Conservation (phyloP, 73 alveolate genomes). For the Paramecium caudatum region DNA sequence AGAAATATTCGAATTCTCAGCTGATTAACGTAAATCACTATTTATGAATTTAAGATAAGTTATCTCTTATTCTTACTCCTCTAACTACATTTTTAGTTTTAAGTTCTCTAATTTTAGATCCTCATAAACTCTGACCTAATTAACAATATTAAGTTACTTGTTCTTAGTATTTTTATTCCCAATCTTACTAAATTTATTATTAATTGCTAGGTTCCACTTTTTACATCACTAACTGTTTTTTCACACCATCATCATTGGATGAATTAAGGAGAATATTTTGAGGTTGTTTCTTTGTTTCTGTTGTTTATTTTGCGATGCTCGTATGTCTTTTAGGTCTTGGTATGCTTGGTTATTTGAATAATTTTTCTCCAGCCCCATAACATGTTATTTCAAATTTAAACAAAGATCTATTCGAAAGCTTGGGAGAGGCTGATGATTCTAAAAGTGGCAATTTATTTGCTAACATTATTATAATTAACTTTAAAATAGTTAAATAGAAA, state of each 20-base stretch:
- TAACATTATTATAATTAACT: conserved; percentile 1
- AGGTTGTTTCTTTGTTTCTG: not conserved
- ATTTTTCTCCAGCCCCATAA: not conserved
- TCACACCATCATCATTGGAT: not conserved
- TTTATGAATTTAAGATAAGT: not conserved
- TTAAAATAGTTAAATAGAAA: too few species aligned
- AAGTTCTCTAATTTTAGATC: conserved; percentile 11
- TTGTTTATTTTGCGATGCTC: not conserved
- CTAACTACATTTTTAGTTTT: conserved; percentile 20
- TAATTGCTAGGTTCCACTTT: not conserved
- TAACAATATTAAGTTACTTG: not conserved
- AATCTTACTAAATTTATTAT: not conserved
- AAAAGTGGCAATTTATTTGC: not conserved
- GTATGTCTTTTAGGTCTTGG: not conserved
- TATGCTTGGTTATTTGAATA: not conserved
- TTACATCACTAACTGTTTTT: not conserved
- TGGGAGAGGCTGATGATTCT: conserved; percentile 2
- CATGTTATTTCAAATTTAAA: not conserved
- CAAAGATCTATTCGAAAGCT: not conserved
- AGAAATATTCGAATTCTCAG: not conserved
- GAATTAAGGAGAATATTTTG: not conserved
- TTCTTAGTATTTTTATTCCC: not conserved
- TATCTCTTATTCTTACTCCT: not conserved
- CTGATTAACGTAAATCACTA: not conserved
- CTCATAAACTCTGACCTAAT: not conserved